Evolutionary conservation across 805 yeast species (phyloP).

Genomic region (Ogataea salicorniae): DNA sequence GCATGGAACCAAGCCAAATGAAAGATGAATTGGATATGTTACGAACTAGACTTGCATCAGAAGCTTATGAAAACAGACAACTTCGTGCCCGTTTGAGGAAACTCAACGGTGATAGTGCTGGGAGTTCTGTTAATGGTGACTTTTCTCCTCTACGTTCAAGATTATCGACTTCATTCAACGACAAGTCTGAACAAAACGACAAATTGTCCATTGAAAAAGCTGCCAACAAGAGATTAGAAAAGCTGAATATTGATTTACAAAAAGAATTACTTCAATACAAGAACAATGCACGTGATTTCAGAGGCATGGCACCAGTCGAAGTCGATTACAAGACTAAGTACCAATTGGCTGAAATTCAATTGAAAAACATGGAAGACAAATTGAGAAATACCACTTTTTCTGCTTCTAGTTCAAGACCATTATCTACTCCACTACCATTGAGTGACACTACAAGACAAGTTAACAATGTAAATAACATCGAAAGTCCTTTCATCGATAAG

Average conservation of each 20-base stretch:
- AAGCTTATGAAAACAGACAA: conserved; percentile 52
- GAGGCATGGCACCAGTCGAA: conserved; percentile 31
- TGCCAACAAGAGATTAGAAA: conserved; percentile 29
- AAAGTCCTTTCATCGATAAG: conserved; percentile 14
- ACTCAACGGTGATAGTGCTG: conserved; percentile 16
- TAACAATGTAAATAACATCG: conserved; percentile 11
- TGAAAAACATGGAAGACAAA: conserved; percentile 35
- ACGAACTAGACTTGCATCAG: conserved; percentile 62
- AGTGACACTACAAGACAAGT: conserved; percentile 17
- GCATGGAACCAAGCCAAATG: conserved; percentile 23
- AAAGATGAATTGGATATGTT: conserved; percentile 54
- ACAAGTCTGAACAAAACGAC: conserved; percentile 1
- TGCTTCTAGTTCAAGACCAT: neutral
- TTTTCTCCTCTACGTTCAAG: neutral
- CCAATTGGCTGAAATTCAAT: conserved; percentile 41
- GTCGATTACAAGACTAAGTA: conserved; percentile 40
- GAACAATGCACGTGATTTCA: conserved; percentile 27
- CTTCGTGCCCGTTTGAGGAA: conserved; percentile 39
- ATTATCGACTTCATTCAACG: neutral
- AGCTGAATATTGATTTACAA: conserved; percentile 29
- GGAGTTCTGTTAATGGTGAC: neutral
- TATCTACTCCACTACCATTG: conserved; percentile 30
- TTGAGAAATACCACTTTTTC: conserved; percentile 15
- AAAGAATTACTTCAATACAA: conserved; percentile 31
- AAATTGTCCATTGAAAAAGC: conserved; percentile 25